A percentile compares a stretch with the other conserved stretches of the same genome.
These are phyloP conservation scores for Glomus cerebriforme DNA, from an alignment of 192 early-diverging fungal species.

Conservation along the genomic window DNA sequence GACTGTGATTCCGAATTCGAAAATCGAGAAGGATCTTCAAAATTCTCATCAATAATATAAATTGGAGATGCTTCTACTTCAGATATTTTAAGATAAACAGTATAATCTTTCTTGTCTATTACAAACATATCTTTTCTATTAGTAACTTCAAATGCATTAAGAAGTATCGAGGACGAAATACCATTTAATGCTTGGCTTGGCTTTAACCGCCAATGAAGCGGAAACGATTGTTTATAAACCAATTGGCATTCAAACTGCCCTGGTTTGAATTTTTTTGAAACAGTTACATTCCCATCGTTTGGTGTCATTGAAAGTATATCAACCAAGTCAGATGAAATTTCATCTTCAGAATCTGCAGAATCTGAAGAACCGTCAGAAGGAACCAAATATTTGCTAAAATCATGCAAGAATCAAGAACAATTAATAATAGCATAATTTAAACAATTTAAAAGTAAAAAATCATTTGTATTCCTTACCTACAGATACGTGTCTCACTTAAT, in stretches of 20 bases:
- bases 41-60: conserved; percentile 31
- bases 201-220: conserved; percentile 75
- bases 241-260: conserved; percentile 74
- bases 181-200: conserved; percentile 64
- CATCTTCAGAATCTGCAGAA: conserved; percentile 57
- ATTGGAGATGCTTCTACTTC: conserved; percentile 38
- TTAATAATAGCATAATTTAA: background rate
- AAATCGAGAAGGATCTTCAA: conserved; percentile 39
- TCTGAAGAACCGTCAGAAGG: conserved; percentile 45
- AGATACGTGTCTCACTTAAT: conserved; percentile 61
- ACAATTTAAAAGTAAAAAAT: background rate
- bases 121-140: conserved; percentile 80
- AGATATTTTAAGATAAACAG: conserved; percentile 61
- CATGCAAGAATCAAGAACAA: background rate
- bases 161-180: conserved; percentile 54
- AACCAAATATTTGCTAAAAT: conserved; percentile 56
- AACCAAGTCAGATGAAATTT: conserved; percentile 30
- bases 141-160: conserved; percentile 63
- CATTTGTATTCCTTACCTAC: conserved; percentile 49
- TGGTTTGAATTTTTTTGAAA: conserved; percentile 42
- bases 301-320: conserved; percentile 33
- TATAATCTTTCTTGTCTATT: conserved; percentile 51
- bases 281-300: conserved; percentile 33
- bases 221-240: conserved; percentile 63
- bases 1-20: background rate